Evolutionary conservation across 352 stramenopile species (phyloP).

Genomic region (Globisporangium canariense): DNA sequence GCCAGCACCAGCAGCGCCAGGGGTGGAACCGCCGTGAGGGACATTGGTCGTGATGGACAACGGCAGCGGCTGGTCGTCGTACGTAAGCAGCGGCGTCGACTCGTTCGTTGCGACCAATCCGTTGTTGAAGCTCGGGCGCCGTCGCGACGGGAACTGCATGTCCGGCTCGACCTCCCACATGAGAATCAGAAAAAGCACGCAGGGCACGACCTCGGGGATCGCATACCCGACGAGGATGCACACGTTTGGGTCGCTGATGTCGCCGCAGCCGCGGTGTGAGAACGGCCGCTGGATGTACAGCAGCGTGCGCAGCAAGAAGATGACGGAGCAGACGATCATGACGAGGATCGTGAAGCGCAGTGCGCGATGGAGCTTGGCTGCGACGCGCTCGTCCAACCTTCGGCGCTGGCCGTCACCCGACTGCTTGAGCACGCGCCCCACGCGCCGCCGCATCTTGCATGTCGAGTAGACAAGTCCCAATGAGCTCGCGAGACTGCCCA

Average conservation of each 20-base stretch:
- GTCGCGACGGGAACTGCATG: conserved; percentile 52
- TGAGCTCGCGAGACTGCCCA: conserved; percentile 64
- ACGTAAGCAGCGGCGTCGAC: conserved; percentile 17
- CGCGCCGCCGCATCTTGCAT: conserved; percentile 63
- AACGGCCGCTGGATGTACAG: conserved; percentile 82
- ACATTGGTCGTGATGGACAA: conserved; percentile 31
- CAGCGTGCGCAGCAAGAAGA: conserved; percentile 71
- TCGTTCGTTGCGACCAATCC: conserved; percentile 4
- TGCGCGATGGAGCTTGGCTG: conserved; percentile 69
- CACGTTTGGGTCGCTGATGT: conserved; percentile 52
- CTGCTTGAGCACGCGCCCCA: conserved; percentile 64
- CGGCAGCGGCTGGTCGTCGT: conserved; percentile 31
- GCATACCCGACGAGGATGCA: conserved; percentile 75
- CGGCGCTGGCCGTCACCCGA: conserved; percentile 35
- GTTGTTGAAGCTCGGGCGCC: conserved; percentile 43
- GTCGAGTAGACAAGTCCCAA: conserved; percentile 75
- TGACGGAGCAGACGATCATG: conserved; percentile 58
- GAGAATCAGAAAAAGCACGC: conserved; percentile 73
- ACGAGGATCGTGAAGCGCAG: conserved; percentile 70
- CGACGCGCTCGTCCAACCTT: conserved; percentile 54
- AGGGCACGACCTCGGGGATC: conserved; percentile 69
- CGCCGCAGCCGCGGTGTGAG: conserved; percentile 65
- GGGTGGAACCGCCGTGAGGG: conserved; percentile 4
- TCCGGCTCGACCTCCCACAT: conserved; percentile 85
- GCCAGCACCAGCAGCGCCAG: conserved; percentile 17